Base-by-base conservation (phyloP, 495 filamentous ascomycete species). In the Aspergillus diversus region DNA sequence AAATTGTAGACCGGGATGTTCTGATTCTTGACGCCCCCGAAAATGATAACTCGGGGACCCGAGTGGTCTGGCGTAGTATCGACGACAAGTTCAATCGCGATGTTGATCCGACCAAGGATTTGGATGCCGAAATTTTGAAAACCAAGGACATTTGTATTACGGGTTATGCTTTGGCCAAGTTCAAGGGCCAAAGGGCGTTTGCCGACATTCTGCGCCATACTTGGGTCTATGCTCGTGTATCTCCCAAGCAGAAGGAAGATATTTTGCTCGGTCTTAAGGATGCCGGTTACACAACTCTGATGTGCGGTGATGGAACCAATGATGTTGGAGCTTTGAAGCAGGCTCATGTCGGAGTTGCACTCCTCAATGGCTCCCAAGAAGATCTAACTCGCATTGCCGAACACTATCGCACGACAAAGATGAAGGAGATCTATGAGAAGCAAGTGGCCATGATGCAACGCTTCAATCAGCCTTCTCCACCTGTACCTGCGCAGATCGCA, bases 371-470 rank as follows among this genome's bases (percentile, higher is more conserved):
- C 34, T 94, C 95, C 2, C 88, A 87, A 70, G 89, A 97, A 3
- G 95, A 97, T 72, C 82, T 99, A 43, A 89, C 89, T 51, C 90
- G 88, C 69, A 99, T 99, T 64, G 87, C 89, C 13, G 94, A 98
- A 65, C 92, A 99, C 75, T 90, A 90, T 66, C 87, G 95, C 50
- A 93, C 89, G 64, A 96, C 90, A 39, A 97, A 93, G 83, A 96
- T 99, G 89, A 98, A 97, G 82, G 93, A 97, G 65, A 84, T 99
- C 47, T 99, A 99, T 68, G 92, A 99, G 79, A 97, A 98, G 80
- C 95, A 99, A 73, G 83, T 88, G 51, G 75, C 83, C 42, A 84
- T 99, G 77, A 97, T 98, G 90, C 84, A 89, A 63, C 84, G 93
- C 55, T 99, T 97, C 82, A 94, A 93, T 73, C 93, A 97, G 74